phyloP scores from a whole-genome alignment of 2,329 filamentous ascomycete genomes.

The Penicillium sp. region DNA sequence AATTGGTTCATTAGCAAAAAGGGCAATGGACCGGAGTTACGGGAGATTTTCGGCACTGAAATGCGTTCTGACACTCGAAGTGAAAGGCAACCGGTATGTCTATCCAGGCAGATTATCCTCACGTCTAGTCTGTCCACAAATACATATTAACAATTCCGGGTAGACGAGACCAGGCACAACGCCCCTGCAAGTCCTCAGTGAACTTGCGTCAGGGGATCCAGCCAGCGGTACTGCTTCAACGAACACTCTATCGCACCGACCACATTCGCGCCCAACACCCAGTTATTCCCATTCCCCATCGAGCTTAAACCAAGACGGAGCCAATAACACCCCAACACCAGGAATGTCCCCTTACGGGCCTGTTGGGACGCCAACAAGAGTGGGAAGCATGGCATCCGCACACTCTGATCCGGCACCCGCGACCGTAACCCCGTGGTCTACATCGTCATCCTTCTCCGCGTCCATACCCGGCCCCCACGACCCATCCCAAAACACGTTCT shows the following conservation, averaged over 20 bases:
- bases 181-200: constrained; percentile 38
- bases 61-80: constrained; percentile 7
- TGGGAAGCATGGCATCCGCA: constrained; percentile 5
- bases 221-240: constrained; percentile 7
- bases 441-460: constrained; percentile 12
- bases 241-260: background rate
- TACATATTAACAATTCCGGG: background rate
- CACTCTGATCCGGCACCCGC: constrained; percentile 8
- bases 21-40: constrained; percentile 29
- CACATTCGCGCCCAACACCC: constrained; percentile 7
- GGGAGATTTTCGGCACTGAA: constrained; percentile 24
- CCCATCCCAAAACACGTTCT: constrained; percentile 3
- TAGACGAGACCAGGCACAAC: constrained; percentile 28
- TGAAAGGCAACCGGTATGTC: constrained; percentile 4
- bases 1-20: constrained; percentile 62
- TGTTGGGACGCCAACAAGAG: constrained; percentile 1
- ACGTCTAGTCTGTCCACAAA: too few relatives aligned
- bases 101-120: background rate
- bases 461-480: constrained; percentile 7
- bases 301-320: background rate
- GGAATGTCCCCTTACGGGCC: background rate
- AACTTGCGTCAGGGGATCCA: constrained; percentile 43
- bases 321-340: background rate
- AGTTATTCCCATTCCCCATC: background rate
- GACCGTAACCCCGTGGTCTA: constrained; percentile 18